These are phyloP conservation scores for Ogataea saltuana DNA, from an alignment of 805 yeast species.

Conservation along the genomic window DNA sequence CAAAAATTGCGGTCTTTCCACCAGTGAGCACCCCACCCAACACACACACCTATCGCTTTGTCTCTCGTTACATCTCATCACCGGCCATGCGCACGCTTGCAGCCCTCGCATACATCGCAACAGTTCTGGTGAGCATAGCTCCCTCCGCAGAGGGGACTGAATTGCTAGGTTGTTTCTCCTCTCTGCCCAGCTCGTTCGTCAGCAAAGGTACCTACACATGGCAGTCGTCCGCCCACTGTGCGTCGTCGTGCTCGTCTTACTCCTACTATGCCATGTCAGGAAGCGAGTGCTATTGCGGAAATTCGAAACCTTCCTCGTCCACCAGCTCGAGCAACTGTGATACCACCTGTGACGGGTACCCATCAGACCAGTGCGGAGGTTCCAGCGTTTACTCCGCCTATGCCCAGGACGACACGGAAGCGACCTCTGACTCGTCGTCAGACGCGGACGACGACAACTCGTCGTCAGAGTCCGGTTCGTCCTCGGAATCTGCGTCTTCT, in stretches of 20 bases:
- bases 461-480: conserved; percentile 14
- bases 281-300: conserved; percentile 67
- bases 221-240: conserved; percentile 63
- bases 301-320: conserved; percentile 37
- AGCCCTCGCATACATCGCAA: conserved; percentile 9
- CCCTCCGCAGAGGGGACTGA: conserved; percentile 8
- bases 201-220: conserved; percentile 50
- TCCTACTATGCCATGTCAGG: conserved; percentile 58
- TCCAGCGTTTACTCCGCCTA: conserved; percentile 47
- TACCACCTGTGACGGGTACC: conserved; percentile 60
- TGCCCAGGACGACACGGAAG: conserved; percentile 33
- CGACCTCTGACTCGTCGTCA: not conserved
- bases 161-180: conserved; percentile 41
- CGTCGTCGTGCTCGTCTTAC: conserved; percentile 39
- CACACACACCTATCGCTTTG: not conserved
- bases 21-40: no score
- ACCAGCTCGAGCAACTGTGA: conserved; percentile 41
- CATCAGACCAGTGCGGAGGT: conserved; percentile 60
- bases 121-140: conserved; percentile 5
- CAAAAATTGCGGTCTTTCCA: no score
- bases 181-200: conserved; percentile 38
- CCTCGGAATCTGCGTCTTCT: not conserved
- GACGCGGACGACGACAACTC: not conserved
- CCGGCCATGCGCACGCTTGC: conserved; percentile 4
- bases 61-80: not conserved